These are phyloP conservation scores for Ephemerocybe angulata DNA, from an alignment of 768 basidiomycete genomes.

Conservation along the genomic window DNA sequence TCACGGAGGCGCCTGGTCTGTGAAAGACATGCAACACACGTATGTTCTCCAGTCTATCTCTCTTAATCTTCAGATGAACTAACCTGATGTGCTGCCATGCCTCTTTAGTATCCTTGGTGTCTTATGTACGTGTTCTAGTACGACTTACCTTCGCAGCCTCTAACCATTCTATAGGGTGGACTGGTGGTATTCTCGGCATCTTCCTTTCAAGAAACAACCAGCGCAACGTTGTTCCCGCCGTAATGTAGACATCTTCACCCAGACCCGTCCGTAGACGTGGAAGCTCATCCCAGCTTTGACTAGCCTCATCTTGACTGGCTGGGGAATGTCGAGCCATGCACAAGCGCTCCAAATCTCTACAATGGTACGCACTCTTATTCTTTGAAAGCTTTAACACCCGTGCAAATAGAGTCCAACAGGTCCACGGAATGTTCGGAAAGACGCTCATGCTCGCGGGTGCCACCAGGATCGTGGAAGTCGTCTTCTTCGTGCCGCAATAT, in stretches of 20 bases:
- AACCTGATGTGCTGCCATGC: too few relatives aligned
- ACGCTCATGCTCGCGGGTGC: constrained; percentile 82
- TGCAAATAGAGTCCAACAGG: constrained; percentile 35
- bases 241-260: constrained; percentile 55
- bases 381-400: neutral
- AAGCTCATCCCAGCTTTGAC: neutral
- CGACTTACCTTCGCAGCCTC: neutral
- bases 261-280: neutral
- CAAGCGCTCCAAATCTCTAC: constrained; percentile 85
- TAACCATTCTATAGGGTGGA: constrained; percentile 64
- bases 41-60: constrained; percentile 33
- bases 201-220: constrained; percentile 76
- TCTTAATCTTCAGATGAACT: neutral
- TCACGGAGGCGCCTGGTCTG: constrained; percentile 74
- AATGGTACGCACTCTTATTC: constrained; percentile 41
- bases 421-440: constrained; percentile 81
- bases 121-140: constrained; percentile 46
- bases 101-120: constrained; percentile 68
- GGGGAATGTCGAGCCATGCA: constrained; percentile 89
- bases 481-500: constrained; percentile 54
- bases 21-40: constrained; percentile 96
- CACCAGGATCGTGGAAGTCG: constrained; percentile 78
- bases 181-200: constrained; percentile 86
- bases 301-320: constrained; percentile 87
- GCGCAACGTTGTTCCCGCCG: constrained; percentile 75